Percentiles rank a stretch among this genome's conserved stretches.
phyloP scores from a whole-genome alignment of 2,329 filamentous ascomycete species.

The Beauveria pseudobassiana region DNA sequence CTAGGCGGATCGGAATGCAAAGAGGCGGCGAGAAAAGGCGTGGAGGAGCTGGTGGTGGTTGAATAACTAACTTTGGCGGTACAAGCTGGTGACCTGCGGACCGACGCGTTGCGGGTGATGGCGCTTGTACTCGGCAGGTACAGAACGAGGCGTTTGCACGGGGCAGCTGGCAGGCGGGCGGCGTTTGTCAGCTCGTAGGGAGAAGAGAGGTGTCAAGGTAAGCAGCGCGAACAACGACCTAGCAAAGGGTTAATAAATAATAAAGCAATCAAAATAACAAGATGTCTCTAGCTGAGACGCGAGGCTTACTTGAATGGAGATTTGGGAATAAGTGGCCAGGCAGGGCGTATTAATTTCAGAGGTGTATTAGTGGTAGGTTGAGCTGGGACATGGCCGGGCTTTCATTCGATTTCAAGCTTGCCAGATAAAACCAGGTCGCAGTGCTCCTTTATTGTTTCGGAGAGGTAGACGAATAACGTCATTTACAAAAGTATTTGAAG shows the following conservation, averaged over 20 bases:
- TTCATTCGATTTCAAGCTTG: not conserved
- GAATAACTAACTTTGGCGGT: not conserved
- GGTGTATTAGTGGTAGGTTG: not conserved
- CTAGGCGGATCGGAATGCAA: not conserved
- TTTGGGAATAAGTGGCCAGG: constrained; percentile 1
- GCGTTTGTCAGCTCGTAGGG: not conserved
- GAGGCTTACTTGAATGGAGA: constrained; percentile 1
- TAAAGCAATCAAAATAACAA: not conserved
- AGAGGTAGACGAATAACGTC: too few relatives aligned
- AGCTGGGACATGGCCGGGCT: not conserved
- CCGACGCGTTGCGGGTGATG: not conserved
- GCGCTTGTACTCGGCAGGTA: not conserved
- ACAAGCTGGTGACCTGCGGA: not conserved
- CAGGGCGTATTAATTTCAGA: constrained; percentile 3
- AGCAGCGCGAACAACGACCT: too few relatives aligned
- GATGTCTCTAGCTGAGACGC: constrained; percentile 1
- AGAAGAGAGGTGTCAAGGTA: too few relatives aligned
- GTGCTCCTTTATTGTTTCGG: too few relatives aligned
- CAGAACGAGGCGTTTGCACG: not conserved
- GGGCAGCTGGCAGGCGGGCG: not conserved
- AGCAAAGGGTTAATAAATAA: not conserved
- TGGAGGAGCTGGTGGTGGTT: not conserved
- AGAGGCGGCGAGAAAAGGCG: not conserved
- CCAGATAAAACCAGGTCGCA: too few relatives aligned
- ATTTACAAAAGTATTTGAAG: too few relatives aligned